A percentile compares a stretch with the other conserved stretches of the same genome.
Conservation (phyloP, 208 protist species). For the Trypanosoma boissoni region DNA sequence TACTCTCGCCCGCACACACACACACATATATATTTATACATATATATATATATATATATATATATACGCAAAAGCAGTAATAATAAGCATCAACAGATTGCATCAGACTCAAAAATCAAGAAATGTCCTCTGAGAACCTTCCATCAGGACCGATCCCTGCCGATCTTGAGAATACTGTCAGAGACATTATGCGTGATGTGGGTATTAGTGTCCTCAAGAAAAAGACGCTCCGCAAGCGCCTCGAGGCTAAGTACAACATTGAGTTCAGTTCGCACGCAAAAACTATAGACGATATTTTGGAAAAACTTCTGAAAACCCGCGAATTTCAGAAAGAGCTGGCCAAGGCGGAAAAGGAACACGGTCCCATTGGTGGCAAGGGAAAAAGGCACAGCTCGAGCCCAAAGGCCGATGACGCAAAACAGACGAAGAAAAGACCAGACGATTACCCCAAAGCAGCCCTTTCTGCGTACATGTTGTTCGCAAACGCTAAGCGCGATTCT, state of each 20-base stretch:
- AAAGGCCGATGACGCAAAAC: conserved; percentile 36
- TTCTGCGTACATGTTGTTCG: conserved; percentile 75
- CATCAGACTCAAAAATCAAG: background rate
- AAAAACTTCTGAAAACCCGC: conserved; percentile 44
- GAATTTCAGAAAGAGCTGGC: conserved; percentile 72
- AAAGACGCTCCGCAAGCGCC: conserved; percentile 47
- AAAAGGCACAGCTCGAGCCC: conserved; percentile 30
- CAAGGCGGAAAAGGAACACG: conserved; percentile 46
- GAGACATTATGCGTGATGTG: conserved; percentile 62
- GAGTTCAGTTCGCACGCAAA: conserved; percentile 49
- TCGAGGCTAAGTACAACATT: conserved; percentile 76
- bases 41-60: too few relatives aligned
- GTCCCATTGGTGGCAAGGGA: conserved; percentile 34
- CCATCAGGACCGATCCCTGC: conserved; percentile 51
- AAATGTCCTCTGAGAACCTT: conserved; percentile 27
- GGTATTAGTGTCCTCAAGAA: conserved; percentile 58
- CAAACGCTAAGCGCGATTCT: conserved; percentile 62
- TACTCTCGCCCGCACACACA: too few relatives aligned
- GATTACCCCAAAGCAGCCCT: conserved; percentile 83
- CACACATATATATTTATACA: too few relatives aligned
- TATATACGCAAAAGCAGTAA: too few relatives aligned
- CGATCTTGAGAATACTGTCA: conserved; percentile 60
- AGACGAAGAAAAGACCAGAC: conserved; percentile 70
- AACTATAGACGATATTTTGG: conserved; percentile 37
- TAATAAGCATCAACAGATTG: too few relatives aligned